Base-by-base conservation (phyloP, 768 basidiomycete genomes). In the Zangia roseola region DNA sequence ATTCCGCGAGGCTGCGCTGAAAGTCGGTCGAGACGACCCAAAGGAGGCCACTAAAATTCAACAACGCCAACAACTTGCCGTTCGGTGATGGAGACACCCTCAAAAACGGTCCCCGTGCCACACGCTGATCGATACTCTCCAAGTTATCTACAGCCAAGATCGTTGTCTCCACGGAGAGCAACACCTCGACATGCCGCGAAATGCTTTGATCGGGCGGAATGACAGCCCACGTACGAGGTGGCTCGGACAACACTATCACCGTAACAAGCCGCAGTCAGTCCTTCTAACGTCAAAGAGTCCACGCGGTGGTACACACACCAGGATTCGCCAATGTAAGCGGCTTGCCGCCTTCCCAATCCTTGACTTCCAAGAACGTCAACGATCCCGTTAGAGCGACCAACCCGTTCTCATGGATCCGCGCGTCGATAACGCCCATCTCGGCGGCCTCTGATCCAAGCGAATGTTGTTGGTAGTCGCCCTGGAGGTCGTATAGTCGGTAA, bases 11-110 rank as follows among this genome's bases (percentile, higher is more conserved):
- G 59, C 79, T 89, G 35, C 91, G 80, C 54, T 90, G 86, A 62
- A 98, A 97, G 67, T 97, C 92, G 12, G 85, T 80, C 12, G 94
- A 95, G n/a, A 97, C 91, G 30, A 97, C 94, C 88, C 90, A 92
- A 24, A 97, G 79, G 5, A 80, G 71, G 6, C 85, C 85, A 10
- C 76, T 72, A 46, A 76, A 81, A 2, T 88, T 92, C 31, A 95
- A 71, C 3, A 98, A 72, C 0, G 93, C 93, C 14, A 98, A 76
- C 39, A 92, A 86, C 59, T 94, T 93, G 31, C 95, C 95, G 58
- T 94, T 94, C 1, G 97, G 95, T 1, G 95, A 97, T 4, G 91
- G 88, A 0, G 88, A 80, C 43, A 98, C 78, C 57, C 88, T 87
- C 0, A 79, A 79, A 67, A 97, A 97, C 3, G 97, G 97, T 0